Percentiles rank a stretch among this genome's conserved stretches.
These are phyloP conservation scores for Wallacemonas sp. DNA, from an alignment of 208 protist genomes.

Conservation along the genomic window DNA sequence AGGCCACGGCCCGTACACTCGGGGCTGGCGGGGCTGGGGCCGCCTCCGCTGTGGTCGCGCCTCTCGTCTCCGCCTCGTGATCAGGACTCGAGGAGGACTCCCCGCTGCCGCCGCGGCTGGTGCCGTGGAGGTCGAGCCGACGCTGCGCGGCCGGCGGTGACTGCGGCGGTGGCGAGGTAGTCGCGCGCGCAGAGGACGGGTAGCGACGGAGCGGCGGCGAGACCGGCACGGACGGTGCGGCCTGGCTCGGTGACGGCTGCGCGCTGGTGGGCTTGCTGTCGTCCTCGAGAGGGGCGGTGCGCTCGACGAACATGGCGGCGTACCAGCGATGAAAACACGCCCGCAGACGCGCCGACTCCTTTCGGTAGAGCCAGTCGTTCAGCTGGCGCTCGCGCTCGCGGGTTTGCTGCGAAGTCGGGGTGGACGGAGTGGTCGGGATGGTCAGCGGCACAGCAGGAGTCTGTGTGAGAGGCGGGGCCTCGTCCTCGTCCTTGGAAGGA, in stretches of 20 bases:
- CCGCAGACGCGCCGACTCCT: conserved; percentile 32
- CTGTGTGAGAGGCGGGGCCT: no score
- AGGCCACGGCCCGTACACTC: no score
- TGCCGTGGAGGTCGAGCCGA: not conserved
- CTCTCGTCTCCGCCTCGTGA: no score
- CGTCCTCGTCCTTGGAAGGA: not conserved
- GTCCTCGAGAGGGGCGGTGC: conserved; percentile 1
- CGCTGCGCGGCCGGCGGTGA: not conserved
- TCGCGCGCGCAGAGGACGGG: not conserved
- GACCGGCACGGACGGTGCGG: conserved; percentile 2
- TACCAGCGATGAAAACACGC: conserved; percentile 62
- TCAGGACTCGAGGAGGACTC: conserved; percentile 9
- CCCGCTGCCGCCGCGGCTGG: conserved; percentile 6
- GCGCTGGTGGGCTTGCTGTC: no score
- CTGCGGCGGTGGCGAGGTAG: not conserved
- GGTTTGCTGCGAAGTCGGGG: conserved; percentile 21
- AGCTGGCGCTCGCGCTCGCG: conserved; percentile 32
- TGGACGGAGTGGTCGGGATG: not conserved
- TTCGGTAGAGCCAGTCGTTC: conserved; percentile 22
- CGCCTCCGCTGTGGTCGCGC: no score
- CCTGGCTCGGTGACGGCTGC: no score
- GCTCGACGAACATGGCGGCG: conserved; percentile 49
- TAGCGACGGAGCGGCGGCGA: conserved; percentile 10
- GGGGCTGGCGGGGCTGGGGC: no score
- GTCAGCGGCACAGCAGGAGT: no score